These are phyloP conservation scores for Tremellales sp. DNA, from an alignment of 1,284 basidiomycete species.

Conservation along the genomic window DNA sequence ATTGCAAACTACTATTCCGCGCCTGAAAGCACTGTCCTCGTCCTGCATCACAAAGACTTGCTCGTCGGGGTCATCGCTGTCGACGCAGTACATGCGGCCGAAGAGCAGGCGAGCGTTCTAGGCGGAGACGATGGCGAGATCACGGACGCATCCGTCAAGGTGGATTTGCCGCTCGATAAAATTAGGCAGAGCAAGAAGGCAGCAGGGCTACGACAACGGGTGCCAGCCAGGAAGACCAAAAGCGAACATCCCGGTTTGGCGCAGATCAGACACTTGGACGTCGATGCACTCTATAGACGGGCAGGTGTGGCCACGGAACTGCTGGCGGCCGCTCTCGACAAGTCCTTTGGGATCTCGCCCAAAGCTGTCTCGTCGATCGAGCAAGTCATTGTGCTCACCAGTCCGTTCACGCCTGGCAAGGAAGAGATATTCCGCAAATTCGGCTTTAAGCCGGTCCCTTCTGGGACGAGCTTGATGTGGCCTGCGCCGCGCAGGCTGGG, in stretches of 20 bases:
- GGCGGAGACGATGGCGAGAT: constrained; percentile 20
- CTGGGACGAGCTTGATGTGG: not conserved
- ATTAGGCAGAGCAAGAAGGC: constrained; percentile 4
- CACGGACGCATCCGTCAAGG: constrained; percentile 41
- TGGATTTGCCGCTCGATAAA: constrained; percentile 3
- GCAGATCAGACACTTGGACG: constrained; percentile 70
- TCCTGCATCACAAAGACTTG: constrained; percentile 60
- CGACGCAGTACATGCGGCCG: constrained; percentile 54
- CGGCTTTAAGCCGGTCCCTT: constrained; percentile 51
- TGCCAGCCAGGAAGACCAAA: constrained; percentile 2
- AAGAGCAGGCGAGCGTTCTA: constrained; percentile 21
- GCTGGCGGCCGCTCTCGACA: constrained; percentile 57
- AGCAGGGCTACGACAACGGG: constrained; percentile 20
- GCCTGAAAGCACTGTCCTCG: constrained; percentile 62
- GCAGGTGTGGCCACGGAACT: constrained; percentile 64
- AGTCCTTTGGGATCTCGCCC: constrained; percentile 53
- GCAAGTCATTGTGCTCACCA: constrained; percentile 54
- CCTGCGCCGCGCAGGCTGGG: not conserved
- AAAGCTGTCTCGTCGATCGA: constrained; percentile 45
- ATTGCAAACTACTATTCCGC: constrained; percentile 60
- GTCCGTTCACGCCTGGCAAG: constrained; percentile 51
- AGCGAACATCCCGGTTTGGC: not conserved
- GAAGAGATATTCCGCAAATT: constrained; percentile 51
- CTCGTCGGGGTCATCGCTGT: constrained; percentile 67
- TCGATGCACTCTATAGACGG: constrained; percentile 61